Base-by-base conservation (phyloP, 1,284 basidiomycete species). In the Gomphus bonarii region DNA sequence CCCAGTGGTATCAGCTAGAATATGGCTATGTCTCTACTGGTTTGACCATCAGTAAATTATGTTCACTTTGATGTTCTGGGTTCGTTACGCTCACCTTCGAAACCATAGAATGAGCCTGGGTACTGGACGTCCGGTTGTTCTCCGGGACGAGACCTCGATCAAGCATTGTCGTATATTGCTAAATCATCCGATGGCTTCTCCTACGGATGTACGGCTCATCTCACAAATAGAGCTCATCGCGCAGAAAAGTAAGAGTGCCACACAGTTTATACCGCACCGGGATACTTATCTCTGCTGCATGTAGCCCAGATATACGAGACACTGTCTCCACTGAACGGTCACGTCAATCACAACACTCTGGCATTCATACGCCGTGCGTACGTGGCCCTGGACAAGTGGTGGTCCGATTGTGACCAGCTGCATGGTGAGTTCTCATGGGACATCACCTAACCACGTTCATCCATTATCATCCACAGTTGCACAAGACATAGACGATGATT, bases 1-100 rank as follows among this genome's bases (percentile, higher is more conserved):
- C 52, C 28, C 67, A 92, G 91, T 95, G 53, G 85, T 95, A 9
- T 91, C 90, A 61, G 89, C 91, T 1, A 78, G 94, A 51, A 93
- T 95, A 59, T 97, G 93, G 94, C 75, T 95, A 60, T 94, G 91
- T 68, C 78, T 94, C 42, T 95, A 95, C 68, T 91, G 91, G 85
- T 91, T 92, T 65, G 90, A 93, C 71, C 90, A 91, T 71, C 88
- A 91, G 87, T 89, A 63, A 59, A 85, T 75, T 31, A 14, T 36
- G 43, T 25, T 44, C 20, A 14, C 20, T 12, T 44, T 25, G 9
- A 3, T 44, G 43, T 14, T 10, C 33, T 44, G 50, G 36, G 36
- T 46, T 18, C 31, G 22, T 58, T 50, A 36, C 16, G 30, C 42
- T 42, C 16, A 28, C 25, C 20, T 31, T 33, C 22, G 20, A 16